Base-by-base conservation (phyloP, 1,284 basidiomycete genomes). In the Sanguinoderma infundibulare region DNA sequence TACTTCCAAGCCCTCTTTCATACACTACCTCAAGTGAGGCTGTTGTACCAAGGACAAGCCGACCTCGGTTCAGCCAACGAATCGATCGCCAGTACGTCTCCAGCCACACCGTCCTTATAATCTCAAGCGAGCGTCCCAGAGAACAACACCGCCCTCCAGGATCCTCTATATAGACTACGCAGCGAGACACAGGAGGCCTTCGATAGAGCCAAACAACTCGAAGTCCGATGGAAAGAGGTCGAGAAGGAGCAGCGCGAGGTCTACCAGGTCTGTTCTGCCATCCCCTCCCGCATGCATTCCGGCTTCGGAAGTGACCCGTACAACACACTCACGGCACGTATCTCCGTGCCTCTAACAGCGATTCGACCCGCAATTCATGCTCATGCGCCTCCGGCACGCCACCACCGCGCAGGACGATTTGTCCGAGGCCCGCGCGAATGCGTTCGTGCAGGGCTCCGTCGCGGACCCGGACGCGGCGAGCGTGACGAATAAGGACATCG, bases 1-100 rank as follows among this genome's bases (percentile, higher is more conserved):
- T 95, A 95, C 73, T 95, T 96, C 66, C 91, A 96, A 74, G 92
- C 95, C 5, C 81, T 92, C 62, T 90, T 97, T 67, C 89, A 95
- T 74, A 87, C 91, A 1, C 77, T 96, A 9, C 80, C 87, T 1
- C 82, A 83, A 47, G 92, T 96, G 42, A 87, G 89, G 70, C 81
- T 84, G 14, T 77, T 95, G 61, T 89, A 94, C 61, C 83, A 86
- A 64, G 85, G 87, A 1, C 91, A 95, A 66, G 80, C 89, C 22
- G 89, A 92, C 62, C 81, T 96, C 0, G 89, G 92, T 5, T 79
- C 83, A 70, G 91, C 92, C 35, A 97, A 97, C 69, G 90, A 95
- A 68, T 83, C 87, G 10, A 87, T 96, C 42, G 94, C 94, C 5
- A 83, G 94, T 95, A 71, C 66, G 92, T 82, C 15, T 34, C 9